Evolutionary conservation across 306 rosid genomes (phyloP), one percentile per base, ranked within the genome.

Genomic region (Sesbania bispinosa): DNA sequence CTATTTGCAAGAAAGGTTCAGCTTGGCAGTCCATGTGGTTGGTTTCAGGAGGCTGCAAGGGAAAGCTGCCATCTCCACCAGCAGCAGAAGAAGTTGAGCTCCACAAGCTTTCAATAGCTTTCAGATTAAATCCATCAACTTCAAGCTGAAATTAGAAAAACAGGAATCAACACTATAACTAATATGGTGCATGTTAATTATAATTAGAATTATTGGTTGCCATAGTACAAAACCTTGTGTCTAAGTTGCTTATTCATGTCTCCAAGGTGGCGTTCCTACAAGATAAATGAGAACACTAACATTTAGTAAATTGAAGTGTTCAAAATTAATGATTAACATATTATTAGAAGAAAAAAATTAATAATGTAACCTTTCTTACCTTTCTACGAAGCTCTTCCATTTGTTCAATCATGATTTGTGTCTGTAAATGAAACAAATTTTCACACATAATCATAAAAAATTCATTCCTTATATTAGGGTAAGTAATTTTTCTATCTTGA

Each of bases 371-470:
- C 9, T 33, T 43, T 46, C 69, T 73, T 65, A 89, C 96, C 88
- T 81, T 89, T 73, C 73, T 79, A 58, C 97, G 89, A 46, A 93
- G 96, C 10, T 88, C 87, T 69, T 93, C 98, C 88, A 90, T 73
- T 77, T 88, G 93, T 38, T 90, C 97, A 57, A 71, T 61, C 94
- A 93, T 84, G 24, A 90, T 81, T 63, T 90, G 92, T 27, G 90
- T 87, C 98, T 93, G 86, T 86, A 75, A 54, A 50, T 15, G 33
- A 42, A 51, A 55, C 48, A 32, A 77, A 46, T 14, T 32, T 45
- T 32, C 14, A n/a, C n/a, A n/a, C n/a, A n/a, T n/a, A n/a, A n/a
- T n/a, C n/a, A n/a, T n/a, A n/a, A n/a, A n/a, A n/a, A n/a, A n/a
- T n/a, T n/a, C n/a, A n/a, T n/a, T n/a, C n/a, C n/a, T n/a, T n/a